Base-by-base conservation (phyloP, 1,284 basidiomycete species). In the Ganoderma meredithae region DNA sequence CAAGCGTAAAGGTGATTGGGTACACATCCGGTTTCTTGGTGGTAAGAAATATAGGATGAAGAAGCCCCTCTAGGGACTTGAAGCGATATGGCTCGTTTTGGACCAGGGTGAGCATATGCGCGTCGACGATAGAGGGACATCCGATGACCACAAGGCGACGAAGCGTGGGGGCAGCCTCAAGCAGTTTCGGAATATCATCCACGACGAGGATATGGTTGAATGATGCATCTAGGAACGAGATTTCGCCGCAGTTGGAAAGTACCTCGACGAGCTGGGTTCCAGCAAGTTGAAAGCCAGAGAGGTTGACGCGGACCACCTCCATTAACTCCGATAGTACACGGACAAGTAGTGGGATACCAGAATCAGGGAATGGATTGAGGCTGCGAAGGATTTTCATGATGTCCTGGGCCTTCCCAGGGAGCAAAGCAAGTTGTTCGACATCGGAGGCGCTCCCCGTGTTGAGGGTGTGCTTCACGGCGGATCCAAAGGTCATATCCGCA, bases 171-270 rank as follows among this genome's bases (percentile, higher is more conserved):
- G 68, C 27, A 1, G 61, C 69, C 31, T 60, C 39, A 15, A 79
- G 68, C 6, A 77, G 39, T 15, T 67, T 25, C 13, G 65, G 65
- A n/a, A 81, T 49, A 49, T 15, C 67, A 12, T 74, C 71, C n/a
- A 72, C 62, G 5, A 72, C 69, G 63, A 81, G 43, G 12, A 36
- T 12, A 5, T 56, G 9, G 66, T 71, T 72, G 44, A 53, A 65
- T 9, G 79, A 78, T 19, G 81, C 71, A 52, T 79, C 74, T 31
- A 81, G 64, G 7, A 63, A 27, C 17, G 70, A 60, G 22, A 80
- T 33, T 2, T 67, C 66, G 10, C 60, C 22, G 7, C 68, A 49
- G 17, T 27, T 52, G 19, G 72, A 62, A 15, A 76, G 53, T n/a
- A 79, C 22, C 27, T 67, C 62, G 6, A 69, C 5, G 17, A 78